Evolutionary conservation across 305 asterid species (phyloP).

Genomic region (Fraxinus albicans): DNA sequence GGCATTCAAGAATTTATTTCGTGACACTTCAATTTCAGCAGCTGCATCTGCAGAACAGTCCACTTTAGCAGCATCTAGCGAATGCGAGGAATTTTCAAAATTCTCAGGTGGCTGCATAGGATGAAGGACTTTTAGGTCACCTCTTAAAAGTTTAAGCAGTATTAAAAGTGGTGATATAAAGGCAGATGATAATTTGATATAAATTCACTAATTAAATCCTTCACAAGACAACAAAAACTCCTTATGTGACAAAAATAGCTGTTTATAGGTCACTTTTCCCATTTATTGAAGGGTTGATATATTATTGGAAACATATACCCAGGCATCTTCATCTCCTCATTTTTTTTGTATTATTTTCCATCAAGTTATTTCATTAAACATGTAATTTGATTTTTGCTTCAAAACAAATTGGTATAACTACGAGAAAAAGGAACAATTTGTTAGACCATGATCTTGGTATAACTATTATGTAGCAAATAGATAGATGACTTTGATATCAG

Average conservation of each 20-base stretch:
- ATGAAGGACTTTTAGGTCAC: background rate
- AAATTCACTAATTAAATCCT: background rate
- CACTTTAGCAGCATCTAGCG: conserved; percentile 21
- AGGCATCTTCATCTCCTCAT: background rate
- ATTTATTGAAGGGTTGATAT: background rate
- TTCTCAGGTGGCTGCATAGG: conserved; percentile 27
- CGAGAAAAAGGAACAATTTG: background rate
- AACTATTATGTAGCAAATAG: background rate
- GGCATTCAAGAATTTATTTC: background rate
- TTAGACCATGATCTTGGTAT: background rate
- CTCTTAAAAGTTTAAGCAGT: background rate
- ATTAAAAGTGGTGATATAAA: background rate
- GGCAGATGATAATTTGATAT: background rate
- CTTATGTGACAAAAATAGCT: background rate
- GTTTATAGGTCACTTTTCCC: background rate
- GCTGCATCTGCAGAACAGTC: conserved; percentile 3
- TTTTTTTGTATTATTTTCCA: background rate
- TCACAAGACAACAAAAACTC: background rate
- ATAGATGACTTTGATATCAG: background rate
- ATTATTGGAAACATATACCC: background rate
- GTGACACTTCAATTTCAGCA: conserved; percentile 7
- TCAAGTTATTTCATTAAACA: background rate
- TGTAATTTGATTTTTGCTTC: background rate
- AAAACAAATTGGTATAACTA: background rate
- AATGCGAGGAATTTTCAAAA: conserved; percentile 16